Evolutionary conservation across 106 monocot species (phyloP).

Genomic region (Cymbidium sinense): DNA sequence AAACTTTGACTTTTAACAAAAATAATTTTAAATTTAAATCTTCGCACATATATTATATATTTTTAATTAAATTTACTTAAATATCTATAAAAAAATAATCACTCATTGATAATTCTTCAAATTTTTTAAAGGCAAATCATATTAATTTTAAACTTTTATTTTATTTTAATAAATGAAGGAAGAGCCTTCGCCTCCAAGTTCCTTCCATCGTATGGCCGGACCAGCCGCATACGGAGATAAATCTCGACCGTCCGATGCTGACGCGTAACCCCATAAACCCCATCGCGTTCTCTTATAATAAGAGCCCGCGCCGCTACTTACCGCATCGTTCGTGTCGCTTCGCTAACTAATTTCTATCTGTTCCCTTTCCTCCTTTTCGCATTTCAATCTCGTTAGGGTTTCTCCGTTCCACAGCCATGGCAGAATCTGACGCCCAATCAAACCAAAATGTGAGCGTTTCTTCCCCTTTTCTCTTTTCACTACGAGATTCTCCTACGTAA

Average conservation of each 20-base stretch:
- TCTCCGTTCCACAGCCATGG: not conserved
- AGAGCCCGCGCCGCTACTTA: not conserved
- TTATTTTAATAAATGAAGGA: no score
- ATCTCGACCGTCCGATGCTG: not conserved
- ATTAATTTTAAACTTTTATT: no score
- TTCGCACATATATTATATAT: no score
- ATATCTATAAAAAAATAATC: no score
- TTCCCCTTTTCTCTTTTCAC: not conserved
- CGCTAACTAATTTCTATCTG: not conserved
- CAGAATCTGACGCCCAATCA: not conserved
- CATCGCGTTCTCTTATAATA: not conserved
- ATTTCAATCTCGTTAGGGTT: constrained; percentile 3
- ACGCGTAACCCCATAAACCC: not conserved
- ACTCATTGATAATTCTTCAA: no score
- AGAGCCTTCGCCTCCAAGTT: not conserved
- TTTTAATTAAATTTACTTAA: no score
- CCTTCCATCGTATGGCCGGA: not conserved
- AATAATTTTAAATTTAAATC: no score
- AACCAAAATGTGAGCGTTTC: not conserved
- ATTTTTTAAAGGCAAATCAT: no score
- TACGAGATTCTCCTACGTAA: not conserved
- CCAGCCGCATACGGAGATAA: not conserved
- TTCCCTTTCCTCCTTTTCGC: not conserved
- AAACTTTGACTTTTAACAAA: no score
- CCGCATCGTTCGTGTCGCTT: not conserved